Percentiles rank a stretch among this genome's conserved stretches.
Conservation (phyloP, 2,329 filamentous ascomycete genomes). For the Knufia petricola region DNA sequence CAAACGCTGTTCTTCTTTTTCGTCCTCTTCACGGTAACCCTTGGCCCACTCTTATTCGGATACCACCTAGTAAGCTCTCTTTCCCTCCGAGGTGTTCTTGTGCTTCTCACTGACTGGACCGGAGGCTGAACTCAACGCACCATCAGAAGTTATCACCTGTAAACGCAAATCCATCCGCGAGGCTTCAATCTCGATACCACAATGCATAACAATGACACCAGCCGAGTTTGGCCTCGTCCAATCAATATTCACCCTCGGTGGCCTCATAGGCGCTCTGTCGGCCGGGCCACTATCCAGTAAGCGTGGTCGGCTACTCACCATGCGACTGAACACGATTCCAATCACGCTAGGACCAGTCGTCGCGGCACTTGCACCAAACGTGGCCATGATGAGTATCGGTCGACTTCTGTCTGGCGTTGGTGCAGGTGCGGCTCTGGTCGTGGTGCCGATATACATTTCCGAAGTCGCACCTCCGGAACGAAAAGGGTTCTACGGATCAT, state of each 20-base stretch:
- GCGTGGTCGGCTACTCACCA: constrained; percentile 64
- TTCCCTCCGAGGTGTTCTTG: not conserved
- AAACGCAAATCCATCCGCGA: constrained; percentile 47
- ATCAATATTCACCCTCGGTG: constrained; percentile 84
- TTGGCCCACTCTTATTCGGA: constrained; percentile 88
- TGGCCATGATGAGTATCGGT: constrained; percentile 60
- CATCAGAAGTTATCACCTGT: constrained; percentile 88
- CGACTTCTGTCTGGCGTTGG: constrained; percentile 73
- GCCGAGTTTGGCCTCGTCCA: constrained; percentile 76
- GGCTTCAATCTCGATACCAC: constrained; percentile 31
- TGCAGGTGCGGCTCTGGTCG: constrained; percentile 80
- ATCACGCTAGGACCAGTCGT: constrained; percentile 67
- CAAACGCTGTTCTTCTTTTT: constrained; percentile 59
- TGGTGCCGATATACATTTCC: constrained; percentile 88
- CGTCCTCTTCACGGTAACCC: constrained; percentile 63
- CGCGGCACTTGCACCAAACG: constrained; percentile 61
- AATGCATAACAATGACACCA: constrained; percentile 82
- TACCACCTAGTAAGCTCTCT: constrained; percentile 67
- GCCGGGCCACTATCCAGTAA: constrained; percentile 70
- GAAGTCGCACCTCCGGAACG: constrained; percentile 70
- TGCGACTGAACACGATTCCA: constrained; percentile 67
- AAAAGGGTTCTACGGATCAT: constrained; percentile 68
- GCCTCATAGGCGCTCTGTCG: constrained; percentile 69
- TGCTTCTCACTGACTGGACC: too few relatives aligned
- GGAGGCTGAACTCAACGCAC: constrained; percentile 94